Percentiles rank a stretch among this genome's conserved stretches.
These are phyloP conservation scores for Mycotypha africana DNA, from an alignment of 371 early-diverging fungal species.

Conservation along the genomic window DNA sequence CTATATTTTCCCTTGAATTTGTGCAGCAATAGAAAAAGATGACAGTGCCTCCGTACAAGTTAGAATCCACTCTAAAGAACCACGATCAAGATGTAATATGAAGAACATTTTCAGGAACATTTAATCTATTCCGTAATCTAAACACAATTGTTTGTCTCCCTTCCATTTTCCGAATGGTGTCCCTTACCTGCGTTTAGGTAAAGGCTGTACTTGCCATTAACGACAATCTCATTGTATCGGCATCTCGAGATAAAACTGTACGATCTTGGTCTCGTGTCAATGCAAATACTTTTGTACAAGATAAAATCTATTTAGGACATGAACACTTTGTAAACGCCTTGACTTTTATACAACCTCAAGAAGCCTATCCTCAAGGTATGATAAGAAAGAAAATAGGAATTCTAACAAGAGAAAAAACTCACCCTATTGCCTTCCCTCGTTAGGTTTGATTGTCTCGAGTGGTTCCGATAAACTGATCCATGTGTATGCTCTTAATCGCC, in stretches of 20 bases:
- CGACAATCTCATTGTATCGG: constrained; percentile 65
- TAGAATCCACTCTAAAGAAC: constrained; percentile 10
- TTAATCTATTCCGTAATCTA: no score
- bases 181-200: no score
- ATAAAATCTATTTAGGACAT: constrained; percentile 63
- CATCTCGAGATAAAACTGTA: constrained; percentile 74
- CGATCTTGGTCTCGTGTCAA: constrained; percentile 56
- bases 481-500: constrained; percentile 66
- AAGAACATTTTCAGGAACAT: no score
- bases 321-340: constrained; percentile 79
- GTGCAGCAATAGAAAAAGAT: no score
- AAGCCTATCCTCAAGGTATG: constrained; percentile 64
- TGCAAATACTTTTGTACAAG: constrained; percentile 44
- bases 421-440: no score
- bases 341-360: constrained; percentile 54
- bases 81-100: constrained; percentile 36
- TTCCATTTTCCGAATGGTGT: no score
- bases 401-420: no score
- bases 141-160: no score
- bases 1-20: no score
- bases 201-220: constrained; percentile 64
- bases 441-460: constrained; percentile 80
- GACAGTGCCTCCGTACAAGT: constrained; percentile 12
- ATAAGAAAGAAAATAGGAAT: no score
- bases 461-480: constrained; percentile 82